These are phyloP conservation scores for Zoysia pacifica DNA, from an alignment of 176 grass and related monocot genomes.

Conservation along the genomic window DNA sequence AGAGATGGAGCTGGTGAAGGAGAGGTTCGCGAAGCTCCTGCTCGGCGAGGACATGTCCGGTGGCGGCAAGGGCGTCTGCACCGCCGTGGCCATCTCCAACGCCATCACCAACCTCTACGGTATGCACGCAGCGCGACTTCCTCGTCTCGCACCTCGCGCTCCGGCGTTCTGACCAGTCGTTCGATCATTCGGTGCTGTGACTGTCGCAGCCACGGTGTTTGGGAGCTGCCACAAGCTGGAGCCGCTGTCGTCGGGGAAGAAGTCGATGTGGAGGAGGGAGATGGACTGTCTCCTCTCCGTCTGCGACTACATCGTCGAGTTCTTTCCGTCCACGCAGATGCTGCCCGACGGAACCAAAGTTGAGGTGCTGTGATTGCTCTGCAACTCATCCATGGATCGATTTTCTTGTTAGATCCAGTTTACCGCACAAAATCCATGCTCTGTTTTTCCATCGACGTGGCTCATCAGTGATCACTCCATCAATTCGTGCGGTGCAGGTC, in stretches of 20 bases:
- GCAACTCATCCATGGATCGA: not conserved
- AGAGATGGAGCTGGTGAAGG: conserved; percentile 93
- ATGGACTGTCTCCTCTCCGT: conserved; percentile 97
- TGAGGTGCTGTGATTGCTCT: conserved; percentile 52
- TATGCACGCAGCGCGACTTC: conserved; percentile 8
- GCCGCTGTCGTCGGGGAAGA: conserved; percentile 79
- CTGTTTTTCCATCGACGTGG: not conserved
- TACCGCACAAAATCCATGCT: not conserved
- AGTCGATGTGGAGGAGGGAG: conserved; percentile 93
- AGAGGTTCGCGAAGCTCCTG: conserved; percentile 95
- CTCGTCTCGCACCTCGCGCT: not conserved
- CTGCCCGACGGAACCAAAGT: conserved; percentile 81
- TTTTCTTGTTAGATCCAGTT: too few relatives aligned
- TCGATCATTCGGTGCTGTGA: not conserved
- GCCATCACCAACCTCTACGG: conserved; percentile 99
- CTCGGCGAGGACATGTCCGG: conserved; percentile 99
- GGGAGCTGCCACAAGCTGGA: conserved; percentile 85
- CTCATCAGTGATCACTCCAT: not conserved
- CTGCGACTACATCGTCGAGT: conserved; percentile 95
- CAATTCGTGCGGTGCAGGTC: conserved; percentile 56
- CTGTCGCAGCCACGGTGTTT: conserved; percentile 74
- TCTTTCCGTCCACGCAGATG: conserved; percentile 79
- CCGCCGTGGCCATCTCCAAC: conserved; percentile 92
- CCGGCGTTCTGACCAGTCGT: not conserved
- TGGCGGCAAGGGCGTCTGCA: conserved; percentile 87